These are phyloP conservation scores for Megacollybia platyphylla DNA, from an alignment of 1,284 basidiomycete genomes.

Conservation along the genomic window DNA sequence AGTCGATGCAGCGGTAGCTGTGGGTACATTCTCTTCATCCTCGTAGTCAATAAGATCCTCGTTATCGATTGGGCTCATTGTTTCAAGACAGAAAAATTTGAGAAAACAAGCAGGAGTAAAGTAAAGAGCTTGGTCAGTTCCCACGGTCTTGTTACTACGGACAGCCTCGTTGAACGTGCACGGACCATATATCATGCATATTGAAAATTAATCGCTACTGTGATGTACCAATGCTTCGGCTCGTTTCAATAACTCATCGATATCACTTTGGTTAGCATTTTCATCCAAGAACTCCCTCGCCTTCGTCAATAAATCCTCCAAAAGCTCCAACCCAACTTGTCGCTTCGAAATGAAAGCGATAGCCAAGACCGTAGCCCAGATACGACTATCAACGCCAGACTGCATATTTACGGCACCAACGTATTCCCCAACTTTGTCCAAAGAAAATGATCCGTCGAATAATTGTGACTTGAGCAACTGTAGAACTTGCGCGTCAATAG, in stretches of 20 bases:
- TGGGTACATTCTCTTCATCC: constrained; percentile 81
- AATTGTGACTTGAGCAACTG: constrained; percentile 24
- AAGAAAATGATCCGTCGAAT: constrained; percentile 36
- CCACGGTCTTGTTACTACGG: no score
- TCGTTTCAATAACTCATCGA: background rate
- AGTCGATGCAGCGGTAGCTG: constrained; percentile 37
- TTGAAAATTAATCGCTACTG: no score
- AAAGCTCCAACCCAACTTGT: constrained; percentile 12
- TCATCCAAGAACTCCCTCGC: constrained; percentile 13
- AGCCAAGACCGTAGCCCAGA: constrained; percentile 17
- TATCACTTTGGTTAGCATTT: background rate
- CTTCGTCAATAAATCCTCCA: constrained; percentile 15
- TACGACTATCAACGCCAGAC: constrained; percentile 8
- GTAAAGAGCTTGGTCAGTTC: no score
- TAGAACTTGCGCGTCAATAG: constrained; percentile 12
- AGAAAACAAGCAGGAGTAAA: no score
- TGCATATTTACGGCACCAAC: constrained; percentile 12
- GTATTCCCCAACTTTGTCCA: constrained; percentile 14
- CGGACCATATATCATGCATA: no score
- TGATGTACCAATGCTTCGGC: background rate
- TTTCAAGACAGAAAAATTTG: constrained; percentile 7
- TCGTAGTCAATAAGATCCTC: constrained; percentile 90
- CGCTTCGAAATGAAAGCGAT: constrained; percentile 14
- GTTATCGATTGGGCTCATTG: constrained; percentile 70
- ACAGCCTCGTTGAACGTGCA: no score